phyloP scores from a whole-genome alignment of 257 asterid species.

The Osmanthus fragrans region DNA sequence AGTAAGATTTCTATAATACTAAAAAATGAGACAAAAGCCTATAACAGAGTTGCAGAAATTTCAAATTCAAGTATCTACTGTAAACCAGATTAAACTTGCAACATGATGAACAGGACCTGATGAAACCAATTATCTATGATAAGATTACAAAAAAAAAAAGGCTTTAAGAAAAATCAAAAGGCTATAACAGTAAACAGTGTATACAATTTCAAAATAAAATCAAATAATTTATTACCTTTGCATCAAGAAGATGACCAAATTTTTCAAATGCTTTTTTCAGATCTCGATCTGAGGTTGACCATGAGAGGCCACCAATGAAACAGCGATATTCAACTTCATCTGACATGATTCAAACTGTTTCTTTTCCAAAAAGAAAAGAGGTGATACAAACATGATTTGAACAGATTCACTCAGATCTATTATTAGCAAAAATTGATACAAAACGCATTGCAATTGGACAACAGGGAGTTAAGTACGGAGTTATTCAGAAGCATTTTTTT shows the following conservation, averaged over 20 bases:
- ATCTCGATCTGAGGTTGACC: conserved; percentile 80
- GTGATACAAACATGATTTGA: neutral
- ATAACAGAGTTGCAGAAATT: neutral
- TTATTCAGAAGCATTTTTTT: neutral
- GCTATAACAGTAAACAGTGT: no score
- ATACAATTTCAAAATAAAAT: neutral
- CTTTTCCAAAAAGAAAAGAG: conserved; percentile 7
- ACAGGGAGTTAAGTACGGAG: neutral
- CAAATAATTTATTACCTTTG: conserved; percentile 51
- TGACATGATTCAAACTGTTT: conserved; percentile 48
- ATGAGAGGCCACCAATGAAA: conserved; percentile 75
- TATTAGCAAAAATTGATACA: neutral
- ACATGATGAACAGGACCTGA: neutral
- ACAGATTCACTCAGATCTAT: neutral
- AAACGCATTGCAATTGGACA: neutral
- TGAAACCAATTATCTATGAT: neutral
- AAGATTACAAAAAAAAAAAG: neutral
- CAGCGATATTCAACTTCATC: conserved; percentile 73
- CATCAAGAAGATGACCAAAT: conserved; percentile 70
- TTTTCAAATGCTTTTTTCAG: conserved; percentile 70
- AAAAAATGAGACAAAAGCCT: neutral
- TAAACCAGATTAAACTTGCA: neutral
- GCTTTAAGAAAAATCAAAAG: neutral
- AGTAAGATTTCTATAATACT: neutral
- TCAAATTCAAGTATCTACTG: neutral